phyloP scores from a whole-genome alignment of 2,329 filamentous ascomycete genomes.

The Pyricularia pennisetigena region DNA sequence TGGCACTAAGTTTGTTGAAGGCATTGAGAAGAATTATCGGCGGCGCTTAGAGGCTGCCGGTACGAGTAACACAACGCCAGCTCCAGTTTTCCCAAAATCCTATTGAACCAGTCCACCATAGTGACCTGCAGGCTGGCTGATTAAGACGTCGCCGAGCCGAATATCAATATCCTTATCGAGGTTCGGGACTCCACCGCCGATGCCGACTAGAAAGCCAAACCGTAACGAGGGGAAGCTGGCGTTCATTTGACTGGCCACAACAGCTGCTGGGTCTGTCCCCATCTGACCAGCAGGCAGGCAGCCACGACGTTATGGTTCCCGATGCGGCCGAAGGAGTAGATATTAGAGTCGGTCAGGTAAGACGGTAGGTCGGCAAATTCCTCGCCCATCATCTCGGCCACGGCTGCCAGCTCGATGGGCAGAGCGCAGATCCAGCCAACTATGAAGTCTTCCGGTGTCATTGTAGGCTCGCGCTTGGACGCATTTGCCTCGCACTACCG shows the following conservation, averaged over 20 bases:
- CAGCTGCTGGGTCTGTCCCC: slow-evolving; percentile 16
- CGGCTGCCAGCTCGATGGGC: too few relatives aligned
- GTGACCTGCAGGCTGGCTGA: slow-evolving; percentile 13
- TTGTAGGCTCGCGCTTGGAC: too few relatives aligned
- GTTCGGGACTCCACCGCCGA: too few relatives aligned
- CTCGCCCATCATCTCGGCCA: too few relatives aligned
- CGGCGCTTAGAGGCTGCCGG: slow-evolving; percentile 3
- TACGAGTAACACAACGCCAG: slow-evolving; percentile 9
- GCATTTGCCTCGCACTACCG: too few relatives aligned
- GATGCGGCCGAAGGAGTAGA: too few relatives aligned
- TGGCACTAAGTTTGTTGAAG: neutral
- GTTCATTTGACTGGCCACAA: slow-evolving; percentile 17
- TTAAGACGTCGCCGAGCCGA: slow-evolving; percentile 21
- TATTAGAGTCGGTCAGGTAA: too few relatives aligned
- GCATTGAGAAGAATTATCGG: neutral
- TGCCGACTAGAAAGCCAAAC: slow-evolving; percentile 22
- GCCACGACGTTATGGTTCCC: too few relatives aligned
- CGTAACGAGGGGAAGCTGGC: slow-evolving; percentile 19
- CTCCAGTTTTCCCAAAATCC: slow-evolving; percentile 15
- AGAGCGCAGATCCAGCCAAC: too few relatives aligned
- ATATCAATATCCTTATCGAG: slow-evolving; percentile 22
- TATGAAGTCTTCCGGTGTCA: too few relatives aligned
- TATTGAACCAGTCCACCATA: slow-evolving; percentile 17
- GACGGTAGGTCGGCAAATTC: too few relatives aligned
- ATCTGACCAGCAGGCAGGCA: too few relatives aligned